Evolutionary conservation across 495 filamentous ascomycete genomes (phyloP), one percentile per base, ranked within the genome.

Genomic region (Aspergillus carlsbadensis): DNA sequence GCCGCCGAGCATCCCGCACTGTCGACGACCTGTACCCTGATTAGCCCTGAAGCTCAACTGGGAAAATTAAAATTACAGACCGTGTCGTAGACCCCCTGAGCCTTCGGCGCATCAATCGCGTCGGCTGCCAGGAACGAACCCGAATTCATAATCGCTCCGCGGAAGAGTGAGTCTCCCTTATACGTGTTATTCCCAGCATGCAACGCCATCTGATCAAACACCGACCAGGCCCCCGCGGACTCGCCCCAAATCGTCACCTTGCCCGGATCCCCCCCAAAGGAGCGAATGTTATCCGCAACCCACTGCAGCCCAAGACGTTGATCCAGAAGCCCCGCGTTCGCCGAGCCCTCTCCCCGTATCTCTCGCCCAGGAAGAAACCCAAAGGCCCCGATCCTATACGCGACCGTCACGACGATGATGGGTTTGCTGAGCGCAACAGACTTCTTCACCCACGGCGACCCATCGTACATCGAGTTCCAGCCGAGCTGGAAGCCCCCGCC

Each of bases 81-180:
- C 1, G 55, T 62, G 60, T 87, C 71, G 63, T 84, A 87, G 17
- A 87, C 58, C 5, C 56, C 72, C 51, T 87, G 83, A 15, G 70
- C 77, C 65, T 84, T 82, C 52, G 73, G 64, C 50, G 77, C 75
- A 59, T 86, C 83, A 10, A 87, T 77, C 5, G 72, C 69, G 15
- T 82, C 74, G 0, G 85, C 76, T 2, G 84, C 84, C 3, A 81
- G 62, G 5, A 86, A 65, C 56, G 69, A 76, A 21, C 86, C 86
- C 6, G 81, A 85, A 65, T 87, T 74, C 84, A 87, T 84, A 49
- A 85, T 87, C 5, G 45, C 45, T 3, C 45, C 45, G 3, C 45
- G 45, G 18, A 48, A 48, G 5, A 48, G 24, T 14, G 18, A 20
- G n/a, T 51, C 26, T 5, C 21, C 17, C 10, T 58, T 29, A 14